phyloP scores from a whole-genome alignment of 78 protist genomes.

The Dictyostelium citrinum region DNA sequence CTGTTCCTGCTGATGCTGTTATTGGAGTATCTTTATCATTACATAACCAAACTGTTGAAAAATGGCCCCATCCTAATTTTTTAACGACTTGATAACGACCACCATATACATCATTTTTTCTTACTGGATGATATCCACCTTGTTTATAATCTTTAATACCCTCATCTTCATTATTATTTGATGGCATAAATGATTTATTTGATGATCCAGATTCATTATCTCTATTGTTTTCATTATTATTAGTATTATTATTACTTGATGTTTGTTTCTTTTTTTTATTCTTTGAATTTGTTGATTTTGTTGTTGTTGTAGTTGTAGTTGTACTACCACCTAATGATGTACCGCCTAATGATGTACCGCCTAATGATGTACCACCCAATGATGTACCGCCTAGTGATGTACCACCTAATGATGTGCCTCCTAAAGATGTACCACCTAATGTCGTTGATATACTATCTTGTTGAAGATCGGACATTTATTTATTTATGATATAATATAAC shows the following conservation, averaged over 20 bases:
- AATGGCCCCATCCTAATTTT: constrained; percentile 99
- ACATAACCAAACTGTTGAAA: constrained; percentile 98
- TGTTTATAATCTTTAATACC: constrained; percentile 37
- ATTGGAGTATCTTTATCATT: constrained; percentile 58
- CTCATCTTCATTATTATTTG: constrained; percentile 22
- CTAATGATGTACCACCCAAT: neutral
- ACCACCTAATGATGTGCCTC: constrained; percentile 17
- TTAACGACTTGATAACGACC: constrained; percentile 83
- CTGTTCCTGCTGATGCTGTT: neutral
- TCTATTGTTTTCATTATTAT: neutral
- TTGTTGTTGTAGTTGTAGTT: too few species aligned
- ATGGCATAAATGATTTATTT: constrained; percentile 9
- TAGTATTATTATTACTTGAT: neutral
- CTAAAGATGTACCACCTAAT: neutral
- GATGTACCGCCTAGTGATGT: constrained; percentile 27
- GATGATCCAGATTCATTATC: neutral
- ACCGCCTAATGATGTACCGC: constrained; percentile 8
- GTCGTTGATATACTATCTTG: neutral
- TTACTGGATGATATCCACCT: constrained; percentile 97
- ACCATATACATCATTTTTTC: constrained; percentile 87
- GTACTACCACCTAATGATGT: constrained; percentile 26
- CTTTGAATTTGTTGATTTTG: neutral
- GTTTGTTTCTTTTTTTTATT: neutral
- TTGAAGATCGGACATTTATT: neutral
- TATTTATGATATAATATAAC: neutral